Base-by-base conservation (phyloP, 345 rosid species). In the Kernera saxatilis region DNA sequence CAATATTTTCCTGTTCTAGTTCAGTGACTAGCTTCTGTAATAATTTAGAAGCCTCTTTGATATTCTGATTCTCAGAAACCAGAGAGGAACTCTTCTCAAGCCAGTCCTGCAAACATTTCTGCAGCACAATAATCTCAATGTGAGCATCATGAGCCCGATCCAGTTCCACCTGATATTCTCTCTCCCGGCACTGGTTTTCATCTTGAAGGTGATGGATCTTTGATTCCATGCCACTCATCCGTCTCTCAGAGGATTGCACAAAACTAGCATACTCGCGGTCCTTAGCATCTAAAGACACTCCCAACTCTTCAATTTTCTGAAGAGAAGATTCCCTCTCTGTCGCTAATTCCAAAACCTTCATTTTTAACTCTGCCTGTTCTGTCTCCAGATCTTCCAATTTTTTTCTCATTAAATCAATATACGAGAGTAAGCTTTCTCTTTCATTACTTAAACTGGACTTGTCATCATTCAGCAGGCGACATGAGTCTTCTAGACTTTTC, bases 101-200 rank as follows among this genome's bases (percentile, higher is more conserved):
- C 77, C 88, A 79, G 33, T 87, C 92, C 74, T 75, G 82, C 18
- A 86, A 58, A 71, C 81, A 88, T 75, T 82, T 80, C 77, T 84
- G 85, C 84, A 87, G 82, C 77, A 90, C 71, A 64, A 90, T 85
- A 73, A 82, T 86, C 77, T 90, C 89, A 41, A 84, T 71, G 80
- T 88, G 77, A 57, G 87, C 80, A 81, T 45, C 74, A 65, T 85
- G 65, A 54, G 80, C 82, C 72, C 86, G 83, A 74, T 92, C 88
- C 52, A 82, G 77, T 66, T 89, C 96, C 61, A 81, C 85, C 65
- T 88, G 87, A 77, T 78, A 81, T 62, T 79, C 91, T 76, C 84
- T 82, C 83, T 81, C 85, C 78, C 75, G 71, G 84, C 77, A 64
- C 33, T 53, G 79, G 74, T 63, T 75, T 69, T 88, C 93, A 68